Percentiles rank a stretch among this genome's conserved stretches.
Evolutionary conservation across 148 eudicot genomes (phyloP).

Genomic region (Limonium bicolor): DNA sequence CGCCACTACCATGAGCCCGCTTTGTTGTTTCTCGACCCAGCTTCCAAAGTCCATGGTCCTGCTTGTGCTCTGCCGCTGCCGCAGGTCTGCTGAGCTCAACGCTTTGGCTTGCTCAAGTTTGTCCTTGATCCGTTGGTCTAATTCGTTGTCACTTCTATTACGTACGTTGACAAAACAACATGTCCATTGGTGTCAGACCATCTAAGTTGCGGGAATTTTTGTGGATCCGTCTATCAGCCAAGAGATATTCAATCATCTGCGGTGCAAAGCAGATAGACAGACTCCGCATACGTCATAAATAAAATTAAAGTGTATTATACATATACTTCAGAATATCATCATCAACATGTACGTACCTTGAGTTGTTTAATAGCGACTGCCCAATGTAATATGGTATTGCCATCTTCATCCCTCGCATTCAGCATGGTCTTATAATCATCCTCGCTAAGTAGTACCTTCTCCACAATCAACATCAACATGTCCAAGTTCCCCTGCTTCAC

Average conservation of each 20-base stretch:
- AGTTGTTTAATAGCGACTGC: conserved; percentile 6
- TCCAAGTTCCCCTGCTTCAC: conserved; percentile 5
- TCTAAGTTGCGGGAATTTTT: conserved; percentile 2
- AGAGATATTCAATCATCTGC: conserved; percentile 2
- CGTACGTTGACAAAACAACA: neutral
- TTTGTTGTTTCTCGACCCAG: neutral
- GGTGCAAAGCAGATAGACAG: no score
- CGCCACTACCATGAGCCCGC: conserved; percentile 4
- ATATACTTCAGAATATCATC: no score
- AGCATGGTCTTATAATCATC: neutral
- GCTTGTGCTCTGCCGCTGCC: neutral
- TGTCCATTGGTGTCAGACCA: conserved; percentile 6
- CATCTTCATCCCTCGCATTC: conserved; percentile 5
- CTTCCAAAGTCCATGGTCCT: neutral
- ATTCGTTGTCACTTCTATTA: neutral
- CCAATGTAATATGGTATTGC: conserved; percentile 12
- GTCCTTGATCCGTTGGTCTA: neutral
- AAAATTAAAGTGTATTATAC: neutral
- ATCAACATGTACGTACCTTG: conserved; percentile 1
- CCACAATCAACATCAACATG: neutral
- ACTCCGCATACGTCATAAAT: no score
- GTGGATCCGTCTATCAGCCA: neutral
- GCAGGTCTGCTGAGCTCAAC: neutral
- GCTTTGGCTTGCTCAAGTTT: neutral
- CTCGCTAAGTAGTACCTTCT: no score